These are phyloP conservation scores for Colletotrichum sp. DNA, from an alignment of 2,329 filamentous ascomycete species.

Conservation along the genomic window DNA sequence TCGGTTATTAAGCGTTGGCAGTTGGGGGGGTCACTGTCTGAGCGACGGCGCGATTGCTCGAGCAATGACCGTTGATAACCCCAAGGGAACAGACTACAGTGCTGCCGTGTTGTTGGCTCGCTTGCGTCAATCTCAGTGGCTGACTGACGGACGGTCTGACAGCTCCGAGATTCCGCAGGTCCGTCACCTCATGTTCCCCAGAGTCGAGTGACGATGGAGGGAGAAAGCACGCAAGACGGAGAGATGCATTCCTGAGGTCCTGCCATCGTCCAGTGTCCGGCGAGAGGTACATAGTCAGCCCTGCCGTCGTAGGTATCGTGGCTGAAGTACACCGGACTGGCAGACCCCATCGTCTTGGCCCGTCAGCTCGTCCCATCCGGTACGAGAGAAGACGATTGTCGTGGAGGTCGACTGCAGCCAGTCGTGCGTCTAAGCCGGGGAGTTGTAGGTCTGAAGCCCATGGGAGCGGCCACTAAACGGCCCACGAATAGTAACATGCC, in stretches of 20 bases:
- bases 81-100: background rate
- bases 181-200: background rate
- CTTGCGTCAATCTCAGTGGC: constrained; percentile 1
- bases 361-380: background rate
- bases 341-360: background rate
- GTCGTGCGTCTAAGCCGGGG: background rate
- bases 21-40: background rate
- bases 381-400: background rate
- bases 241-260: background rate
- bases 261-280: background rate
- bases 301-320: constrained; percentile 4
- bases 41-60: background rate
- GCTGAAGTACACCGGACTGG: background rate
- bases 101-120: background rate
- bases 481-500: constrained; percentile 20
- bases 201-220: background rate
- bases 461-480: background rate
- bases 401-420: background rate
- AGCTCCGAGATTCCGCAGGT: constrained; percentile 1
- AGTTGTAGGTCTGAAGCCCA: background rate
- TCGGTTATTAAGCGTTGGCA: background rate
- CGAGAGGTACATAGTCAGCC: background rate
- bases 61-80: background rate
- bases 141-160: constrained; percentile 2
- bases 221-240: background rate